A percentile compares a stretch with the other conserved stretches of the same genome.
phyloP scores from a whole-genome alignment of 352 stramenopile species.

The Hyaloperonospora brassicae region DNA sequence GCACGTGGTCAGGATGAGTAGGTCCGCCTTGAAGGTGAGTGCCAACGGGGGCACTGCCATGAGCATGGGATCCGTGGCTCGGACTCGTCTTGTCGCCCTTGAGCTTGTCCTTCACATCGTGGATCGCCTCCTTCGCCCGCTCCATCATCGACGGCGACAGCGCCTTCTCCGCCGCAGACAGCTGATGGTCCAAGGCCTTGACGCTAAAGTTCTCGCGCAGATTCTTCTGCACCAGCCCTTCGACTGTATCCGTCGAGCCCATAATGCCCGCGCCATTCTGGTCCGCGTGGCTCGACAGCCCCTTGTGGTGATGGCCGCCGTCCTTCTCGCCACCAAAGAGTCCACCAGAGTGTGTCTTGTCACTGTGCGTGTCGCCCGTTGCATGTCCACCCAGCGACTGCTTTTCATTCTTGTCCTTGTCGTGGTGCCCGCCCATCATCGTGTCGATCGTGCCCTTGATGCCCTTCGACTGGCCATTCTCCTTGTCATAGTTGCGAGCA shows the following conservation, averaged over 20 bases:
- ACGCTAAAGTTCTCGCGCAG: slow-evolving; percentile 24
- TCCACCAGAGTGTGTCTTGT: background rate
- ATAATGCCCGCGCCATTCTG: slow-evolving; percentile 17
- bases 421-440: slow-evolving; percentile 11
- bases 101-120: slow-evolving; percentile 27
- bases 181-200: slow-evolving; percentile 16
- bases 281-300: no score
- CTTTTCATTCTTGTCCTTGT: slow-evolving; percentile 11
- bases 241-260: slow-evolving; percentile 21
- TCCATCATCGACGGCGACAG: slow-evolving; percentile 22
- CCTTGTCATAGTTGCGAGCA: slow-evolving; percentile 24
- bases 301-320: background rate
- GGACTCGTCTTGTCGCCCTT: slow-evolving; percentile 21
- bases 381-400: no score
- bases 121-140: slow-evolving; percentile 23
- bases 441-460: slow-evolving; percentile 18
- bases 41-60: no score
- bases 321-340: slow-evolving; percentile 7
- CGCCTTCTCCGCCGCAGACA: slow-evolving; percentile 17
- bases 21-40: no score
- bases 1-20: no score
- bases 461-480: slow-evolving; percentile 20
- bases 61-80: no score
- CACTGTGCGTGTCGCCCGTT: background rate
- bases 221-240: slow-evolving; percentile 18